A percentile compares a stretch with the other conserved stretches of the same genome.
These are phyloP conservation scores for Nannochloropsis oceanica DNA, from an alignment of 108 stramenopile genomes.

Conservation along the genomic window DNA sequence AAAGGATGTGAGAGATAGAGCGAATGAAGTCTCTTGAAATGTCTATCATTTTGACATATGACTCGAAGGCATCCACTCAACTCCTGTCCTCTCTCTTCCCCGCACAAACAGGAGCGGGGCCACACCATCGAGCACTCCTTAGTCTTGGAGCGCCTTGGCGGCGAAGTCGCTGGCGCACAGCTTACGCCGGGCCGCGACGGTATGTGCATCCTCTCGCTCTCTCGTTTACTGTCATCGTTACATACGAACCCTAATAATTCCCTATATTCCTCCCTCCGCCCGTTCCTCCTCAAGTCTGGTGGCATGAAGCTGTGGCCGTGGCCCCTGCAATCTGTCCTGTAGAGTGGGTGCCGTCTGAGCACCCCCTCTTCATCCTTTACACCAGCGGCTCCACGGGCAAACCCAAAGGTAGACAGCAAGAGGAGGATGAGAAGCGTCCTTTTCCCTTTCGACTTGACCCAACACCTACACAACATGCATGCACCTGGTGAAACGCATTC, in stretches of 20 bases:
- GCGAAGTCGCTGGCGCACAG: not conserved
- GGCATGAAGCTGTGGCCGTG: not conserved
- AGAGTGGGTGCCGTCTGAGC: conserved; percentile 12
- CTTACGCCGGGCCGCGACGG: not conserved
- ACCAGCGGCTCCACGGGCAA: conserved; percentile 27
- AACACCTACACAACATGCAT: too few relatives aligned
- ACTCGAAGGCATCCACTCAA: too few relatives aligned
- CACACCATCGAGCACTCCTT: not conserved
- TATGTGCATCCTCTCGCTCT: not conserved
- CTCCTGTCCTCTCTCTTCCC: not conserved
- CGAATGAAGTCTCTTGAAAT: not conserved
- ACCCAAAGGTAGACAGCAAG: conserved; percentile 6
- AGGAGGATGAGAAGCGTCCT: too few relatives aligned
- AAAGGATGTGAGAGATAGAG: not conserved
- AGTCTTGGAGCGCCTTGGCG: not conserved
- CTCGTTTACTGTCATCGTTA: not conserved
- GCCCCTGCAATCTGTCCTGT: not conserved
- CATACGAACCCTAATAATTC: not conserved
- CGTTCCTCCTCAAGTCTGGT: not conserved
- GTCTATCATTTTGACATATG: too few relatives aligned
- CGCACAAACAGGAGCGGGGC: not conserved
- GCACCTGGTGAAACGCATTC: too few relatives aligned
- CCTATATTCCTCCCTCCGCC: not conserved
- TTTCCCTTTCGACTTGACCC: too few relatives aligned
- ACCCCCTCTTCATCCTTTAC: conserved; percentile 23